phyloP scores from a whole-genome alignment of 441 rosid species.

The Jatropha podagrica region DNA sequence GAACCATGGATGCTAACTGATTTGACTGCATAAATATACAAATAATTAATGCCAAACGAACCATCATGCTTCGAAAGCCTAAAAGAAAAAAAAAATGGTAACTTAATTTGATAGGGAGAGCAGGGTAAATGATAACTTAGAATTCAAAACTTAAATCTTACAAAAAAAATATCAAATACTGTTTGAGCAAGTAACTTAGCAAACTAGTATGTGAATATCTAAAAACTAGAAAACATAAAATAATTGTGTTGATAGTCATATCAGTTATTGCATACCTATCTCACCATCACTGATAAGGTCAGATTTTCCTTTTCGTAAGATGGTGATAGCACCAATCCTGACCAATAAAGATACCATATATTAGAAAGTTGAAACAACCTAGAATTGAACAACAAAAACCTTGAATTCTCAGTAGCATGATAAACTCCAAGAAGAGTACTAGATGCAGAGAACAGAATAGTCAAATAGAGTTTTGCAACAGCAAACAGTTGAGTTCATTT shows the following conservation, averaged over 20 bases:
- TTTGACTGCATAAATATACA: conserved; percentile 51
- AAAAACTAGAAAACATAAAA: not conserved
- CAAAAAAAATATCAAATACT: not conserved
- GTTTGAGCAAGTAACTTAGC: not conserved
- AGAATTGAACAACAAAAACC: not conserved
- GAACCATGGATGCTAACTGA: conserved; percentile 81
- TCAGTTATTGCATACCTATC: conserved; percentile 43
- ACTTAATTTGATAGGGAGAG: not conserved
- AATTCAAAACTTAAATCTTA: not conserved
- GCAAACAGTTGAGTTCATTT: not conserved
- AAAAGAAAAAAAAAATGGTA: not conserved
- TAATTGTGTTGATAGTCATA: not conserved
- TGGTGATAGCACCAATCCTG: conserved; percentile 87
- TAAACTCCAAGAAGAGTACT: not conserved
- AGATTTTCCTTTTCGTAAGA: conserved; percentile 78
- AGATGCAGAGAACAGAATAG: not conserved
- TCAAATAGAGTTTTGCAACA: conserved; percentile 5
- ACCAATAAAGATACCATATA: conserved; percentile 14
- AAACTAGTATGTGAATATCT: not conserved
- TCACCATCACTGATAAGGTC: conserved; percentile 87
- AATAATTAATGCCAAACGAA: conserved; percentile 15
- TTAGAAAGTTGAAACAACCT: conserved; percentile 17
- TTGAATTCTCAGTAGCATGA: not conserved
- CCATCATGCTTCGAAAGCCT: not conserved
- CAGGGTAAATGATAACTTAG: not conserved